Evolutionary conservation across 441 rosid species (phyloP).

Genomic region (Metrosideros polymorpha): DNA sequence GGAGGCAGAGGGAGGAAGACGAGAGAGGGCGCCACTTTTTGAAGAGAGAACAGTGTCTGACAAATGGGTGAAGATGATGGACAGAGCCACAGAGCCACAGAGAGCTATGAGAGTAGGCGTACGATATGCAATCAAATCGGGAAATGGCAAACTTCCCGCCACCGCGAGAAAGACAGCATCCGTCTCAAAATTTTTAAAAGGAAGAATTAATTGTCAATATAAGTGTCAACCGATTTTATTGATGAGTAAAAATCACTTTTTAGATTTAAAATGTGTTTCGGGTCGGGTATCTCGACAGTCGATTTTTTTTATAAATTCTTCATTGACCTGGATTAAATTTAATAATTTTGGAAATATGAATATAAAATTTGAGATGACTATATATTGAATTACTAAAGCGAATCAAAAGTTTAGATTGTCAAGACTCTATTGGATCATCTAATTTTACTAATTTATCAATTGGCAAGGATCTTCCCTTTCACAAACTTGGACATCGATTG

Average conservation of each 20-base stretch:
- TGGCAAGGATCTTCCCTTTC: not conserved
- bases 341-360: too few relatives aligned
- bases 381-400: too few relatives aligned
- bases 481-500: rapidly evolving
- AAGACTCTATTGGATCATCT: not conserved
- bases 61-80: not conserved
- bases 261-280: too few relatives aligned
- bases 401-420: rapidly evolving
- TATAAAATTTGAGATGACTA: not conserved
- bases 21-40: not conserved
- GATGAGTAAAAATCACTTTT: too few relatives aligned
- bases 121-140: not conserved
- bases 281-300: too few relatives aligned
- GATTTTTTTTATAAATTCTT: too few relatives aligned
- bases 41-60: not conserved
- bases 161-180: not conserved
- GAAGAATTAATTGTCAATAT: too few relatives aligned
- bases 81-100: rapidly evolving
- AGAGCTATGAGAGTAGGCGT: not conserved
- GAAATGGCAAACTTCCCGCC: not conserved
- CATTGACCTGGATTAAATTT: too few relatives aligned
- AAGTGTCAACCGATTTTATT: too few relatives aligned
- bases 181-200: too few relatives aligned
- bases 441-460: too few relatives aligned
- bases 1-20: not conserved